These are phyloP conservation scores for Cyberlindnera petersonii DNA, from an alignment of 805 yeast species.

Conservation along the genomic window DNA sequence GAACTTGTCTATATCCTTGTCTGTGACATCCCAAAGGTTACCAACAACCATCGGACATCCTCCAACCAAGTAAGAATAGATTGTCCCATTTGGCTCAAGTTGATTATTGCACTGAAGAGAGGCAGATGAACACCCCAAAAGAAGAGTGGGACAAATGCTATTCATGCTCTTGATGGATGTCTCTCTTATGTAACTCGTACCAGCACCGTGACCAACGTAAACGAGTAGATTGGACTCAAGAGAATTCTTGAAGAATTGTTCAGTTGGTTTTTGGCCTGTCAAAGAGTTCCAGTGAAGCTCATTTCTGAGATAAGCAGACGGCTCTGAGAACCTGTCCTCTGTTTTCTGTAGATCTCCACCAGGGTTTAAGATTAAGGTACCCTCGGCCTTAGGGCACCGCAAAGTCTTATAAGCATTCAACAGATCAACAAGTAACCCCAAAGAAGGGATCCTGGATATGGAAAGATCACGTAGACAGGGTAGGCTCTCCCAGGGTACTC, in stretches of 20 bases:
- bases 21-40: constrained; percentile 95
- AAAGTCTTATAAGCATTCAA: constrained; percentile 24
- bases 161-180: constrained; percentile 44
- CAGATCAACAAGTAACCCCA: constrained; percentile 39
- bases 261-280: constrained; percentile 54
- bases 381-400: constrained; percentile 29
- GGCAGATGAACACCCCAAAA: constrained; percentile 93
- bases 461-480: constrained; percentile 50
- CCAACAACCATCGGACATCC: constrained; percentile 83
- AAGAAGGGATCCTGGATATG: constrained; percentile 73
- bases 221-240: constrained; percentile 53
- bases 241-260: constrained; percentile 42
- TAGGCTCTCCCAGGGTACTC: constrained; percentile 89
- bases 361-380: constrained; percentile 75
- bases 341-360: constrained; percentile 71
- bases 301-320: constrained; percentile 33
- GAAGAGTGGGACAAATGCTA: constrained; percentile 53
- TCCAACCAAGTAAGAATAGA: constrained; percentile 69
- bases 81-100: constrained; percentile 72
- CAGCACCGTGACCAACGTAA: constrained; percentile 95
- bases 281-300: constrained; percentile 48
- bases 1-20: constrained; percentile 86
- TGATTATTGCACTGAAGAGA: constrained; percentile 51
- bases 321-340: constrained; percentile 48
- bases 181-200: constrained; percentile 73